phyloP scores from a whole-genome alignment of 768 basidiomycete genomes.

The Pleurotus platypus region DNA sequence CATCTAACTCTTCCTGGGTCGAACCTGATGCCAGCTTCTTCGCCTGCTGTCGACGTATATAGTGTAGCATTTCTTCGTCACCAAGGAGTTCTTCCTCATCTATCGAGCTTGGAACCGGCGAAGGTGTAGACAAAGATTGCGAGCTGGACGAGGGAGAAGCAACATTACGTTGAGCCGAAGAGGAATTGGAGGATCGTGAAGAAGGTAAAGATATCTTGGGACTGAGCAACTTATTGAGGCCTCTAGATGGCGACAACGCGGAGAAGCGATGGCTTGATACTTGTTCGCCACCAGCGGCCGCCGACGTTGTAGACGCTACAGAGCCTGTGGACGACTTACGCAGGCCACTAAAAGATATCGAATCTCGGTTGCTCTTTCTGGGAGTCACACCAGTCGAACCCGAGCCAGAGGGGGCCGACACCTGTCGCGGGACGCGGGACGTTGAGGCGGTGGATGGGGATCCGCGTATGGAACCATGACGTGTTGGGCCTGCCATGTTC shows the following conservation, averaged over 20 bases:
- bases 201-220: constrained; percentile 70
- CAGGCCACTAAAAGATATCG: constrained; percentile 70
- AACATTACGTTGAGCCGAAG: constrained; percentile 48
- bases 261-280: constrained; percentile 67
- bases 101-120: constrained; percentile 70
- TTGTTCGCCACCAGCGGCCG: constrained; percentile 38
- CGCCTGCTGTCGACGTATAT: constrained; percentile 85
- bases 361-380: constrained; percentile 74
- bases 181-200: constrained; percentile 51
- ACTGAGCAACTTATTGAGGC: constrained; percentile 67
- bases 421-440: constrained; percentile 67
- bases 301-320: constrained; percentile 62
- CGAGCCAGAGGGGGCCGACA: constrained; percentile 40
- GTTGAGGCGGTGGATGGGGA: constrained; percentile 58
- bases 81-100: constrained; percentile 87
- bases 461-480: constrained; percentile 55
- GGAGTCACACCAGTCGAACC: constrained; percentile 43
- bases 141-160: constrained; percentile 67
- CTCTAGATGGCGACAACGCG: constrained; percentile 80
- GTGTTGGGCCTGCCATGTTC: constrained; percentile 30
- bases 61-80: constrained; percentile 97
- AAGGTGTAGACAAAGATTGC: constrained; percentile 79
- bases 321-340: constrained; percentile 85
- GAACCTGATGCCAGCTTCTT: constrained; percentile 84
- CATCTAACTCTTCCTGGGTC: constrained; percentile 83